Percentiles rank a stretch among this genome's conserved stretches.
Evolutionary conservation across 2,329 filamentous ascomycete genomes (phyloP).

Genomic region (Fusarium subtropicale): DNA sequence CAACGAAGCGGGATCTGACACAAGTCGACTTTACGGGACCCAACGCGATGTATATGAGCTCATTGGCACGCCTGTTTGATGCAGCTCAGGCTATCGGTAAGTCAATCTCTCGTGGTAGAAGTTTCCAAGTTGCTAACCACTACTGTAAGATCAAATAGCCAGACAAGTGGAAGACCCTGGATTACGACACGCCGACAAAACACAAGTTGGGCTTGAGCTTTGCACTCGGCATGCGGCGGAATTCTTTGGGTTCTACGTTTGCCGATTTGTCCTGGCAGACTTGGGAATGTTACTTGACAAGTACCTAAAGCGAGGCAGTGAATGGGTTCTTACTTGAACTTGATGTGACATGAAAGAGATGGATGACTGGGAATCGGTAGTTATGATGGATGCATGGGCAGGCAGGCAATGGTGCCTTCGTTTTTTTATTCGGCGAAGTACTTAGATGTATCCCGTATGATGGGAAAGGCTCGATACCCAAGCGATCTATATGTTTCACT

Average conservation of each 20-base stretch:
- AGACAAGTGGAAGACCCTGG: slow-evolving; percentile 96
- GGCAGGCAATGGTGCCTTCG: slow-evolving; percentile 35
- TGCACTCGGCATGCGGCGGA: slow-evolving; percentile 94
- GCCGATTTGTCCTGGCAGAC: slow-evolving; percentile 92
- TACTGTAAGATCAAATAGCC: slow-evolving; percentile 84
- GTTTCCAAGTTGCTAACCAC: neutral
- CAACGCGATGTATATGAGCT: slow-evolving; percentile 90
- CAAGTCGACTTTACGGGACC: slow-evolving; percentile 82
- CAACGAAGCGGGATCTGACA: slow-evolving; percentile 76
- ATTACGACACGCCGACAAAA: slow-evolving; percentile 89
- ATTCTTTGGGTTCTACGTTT: slow-evolving; percentile 97
- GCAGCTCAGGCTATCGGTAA: slow-evolving; percentile 92
- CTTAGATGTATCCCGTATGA: slow-evolving; percentile 39
- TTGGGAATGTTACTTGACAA: slow-evolving; percentile 90
- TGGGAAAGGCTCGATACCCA: slow-evolving; percentile 46
- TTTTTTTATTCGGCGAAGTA: slow-evolving; percentile 35
- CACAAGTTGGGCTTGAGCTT: slow-evolving; percentile 93
- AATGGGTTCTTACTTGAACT: slow-evolving; percentile 77
- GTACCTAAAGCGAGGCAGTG: slow-evolving; percentile 94
- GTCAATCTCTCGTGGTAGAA: slow-evolving; percentile 43
- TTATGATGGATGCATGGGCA: slow-evolving; percentile 31
- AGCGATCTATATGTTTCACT: slow-evolving; percentile 45
- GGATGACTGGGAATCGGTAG: slow-evolving; percentile 14
- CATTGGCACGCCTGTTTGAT: slow-evolving; percentile 90
- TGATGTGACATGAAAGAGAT: slow-evolving; percentile 40